These are phyloP conservation scores for Carex pumila DNA, from an alignment of 176 grass and related monocot species.

Conservation along the genomic window DNA sequence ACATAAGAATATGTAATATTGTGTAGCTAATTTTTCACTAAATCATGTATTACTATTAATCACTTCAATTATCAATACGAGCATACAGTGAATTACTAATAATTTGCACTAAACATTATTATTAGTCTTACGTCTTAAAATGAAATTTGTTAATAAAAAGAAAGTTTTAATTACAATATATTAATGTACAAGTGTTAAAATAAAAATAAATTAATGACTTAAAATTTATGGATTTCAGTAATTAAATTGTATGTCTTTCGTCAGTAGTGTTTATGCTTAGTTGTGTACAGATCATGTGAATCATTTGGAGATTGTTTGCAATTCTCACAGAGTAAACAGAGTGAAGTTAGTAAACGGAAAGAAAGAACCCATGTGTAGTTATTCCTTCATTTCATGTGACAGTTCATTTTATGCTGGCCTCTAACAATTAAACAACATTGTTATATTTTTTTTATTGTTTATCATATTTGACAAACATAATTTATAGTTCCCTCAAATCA, in stretches of 20 bases:
- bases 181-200: not conserved
- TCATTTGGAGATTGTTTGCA: not conserved
- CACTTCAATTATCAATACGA: not conserved
- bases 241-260: not conserved
- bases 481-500: not conserved
- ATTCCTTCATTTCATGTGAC: slow-evolving; percentile 19
- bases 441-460: not conserved
- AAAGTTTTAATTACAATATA: not conserved
- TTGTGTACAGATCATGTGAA: not conserved
- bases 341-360: not conserved
- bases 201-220: not conserved
- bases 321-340: not conserved
- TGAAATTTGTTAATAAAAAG: not conserved
- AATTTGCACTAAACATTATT: not conserved
- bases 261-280: not conserved
- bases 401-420: slow-evolving; percentile 4
- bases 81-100: not conserved
- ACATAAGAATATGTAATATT: not conserved
- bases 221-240: not conserved
- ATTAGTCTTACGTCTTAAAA: not conserved
- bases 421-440: not conserved
- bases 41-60: not conserved
- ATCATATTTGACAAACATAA: not conserved
- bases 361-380: slow-evolving; percentile 7
- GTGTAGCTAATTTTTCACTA: not conserved